These are phyloP conservation scores for Piloderma croceum DNA, from an alignment of 768 basidiomycete genomes.

Conservation along the genomic window DNA sequence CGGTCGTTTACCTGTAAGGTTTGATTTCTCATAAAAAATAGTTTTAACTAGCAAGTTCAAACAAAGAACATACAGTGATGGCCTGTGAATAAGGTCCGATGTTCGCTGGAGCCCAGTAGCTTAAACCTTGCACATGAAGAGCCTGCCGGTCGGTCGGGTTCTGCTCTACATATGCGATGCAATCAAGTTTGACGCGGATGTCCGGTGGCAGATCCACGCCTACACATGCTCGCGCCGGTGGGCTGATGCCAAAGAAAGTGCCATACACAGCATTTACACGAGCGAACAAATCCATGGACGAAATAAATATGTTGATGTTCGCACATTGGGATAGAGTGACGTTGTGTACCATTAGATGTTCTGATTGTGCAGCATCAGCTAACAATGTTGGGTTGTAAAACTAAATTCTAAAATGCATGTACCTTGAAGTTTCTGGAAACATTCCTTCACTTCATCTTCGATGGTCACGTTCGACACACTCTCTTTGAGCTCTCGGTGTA, in stretches of 20 bases:
- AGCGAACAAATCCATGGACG: constrained; percentile 76
- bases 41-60: neutral
- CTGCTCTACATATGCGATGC: constrained; percentile 59
- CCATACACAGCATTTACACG: constrained; percentile 74
- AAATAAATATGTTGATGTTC: constrained; percentile 79
- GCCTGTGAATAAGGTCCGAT: constrained; percentile 98
- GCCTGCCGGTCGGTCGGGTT: constrained; percentile 49
- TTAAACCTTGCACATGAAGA: constrained; percentile 90
- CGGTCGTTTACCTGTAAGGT: constrained; percentile 57
- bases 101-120: constrained; percentile 99
- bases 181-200: constrained; percentile 65
- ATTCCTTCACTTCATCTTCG: constrained; percentile 65
- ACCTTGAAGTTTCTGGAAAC: constrained; percentile 67
- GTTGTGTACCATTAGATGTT: constrained; percentile 40
- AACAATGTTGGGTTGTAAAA: neutral
- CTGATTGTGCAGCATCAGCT: too few species aligned
- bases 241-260: constrained; percentile 82
- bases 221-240: constrained; percentile 93
- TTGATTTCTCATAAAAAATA: neutral
- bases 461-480: constrained; percentile 34
- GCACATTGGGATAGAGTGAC: constrained; percentile 55
- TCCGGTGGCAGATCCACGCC: constrained; percentile 62
- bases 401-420: constrained; percentile 8
- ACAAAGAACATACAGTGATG: constrained; percentile 52
- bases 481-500: constrained; percentile 31